Percentiles rank a stretch among this genome's conserved stretches.
Evolutionary conservation across 306 rosid species (phyloP).

Genomic region (Quercus alba): DNA sequence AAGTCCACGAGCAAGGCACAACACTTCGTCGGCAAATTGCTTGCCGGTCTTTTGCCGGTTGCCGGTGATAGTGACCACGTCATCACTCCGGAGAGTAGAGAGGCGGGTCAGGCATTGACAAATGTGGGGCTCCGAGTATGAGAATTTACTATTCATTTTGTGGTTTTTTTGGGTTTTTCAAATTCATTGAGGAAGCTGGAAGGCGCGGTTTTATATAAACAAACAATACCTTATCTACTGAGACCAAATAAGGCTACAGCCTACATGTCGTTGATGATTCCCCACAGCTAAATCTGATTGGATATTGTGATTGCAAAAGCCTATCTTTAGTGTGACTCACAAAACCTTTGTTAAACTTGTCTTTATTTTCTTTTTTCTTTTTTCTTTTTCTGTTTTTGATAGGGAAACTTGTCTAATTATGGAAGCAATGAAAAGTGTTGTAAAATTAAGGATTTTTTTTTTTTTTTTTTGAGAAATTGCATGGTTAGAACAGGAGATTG

Average conservation of each 20-base stretch:
- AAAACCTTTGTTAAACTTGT: too few species aligned
- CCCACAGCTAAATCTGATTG: background rate
- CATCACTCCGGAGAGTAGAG: constrained; percentile 31
- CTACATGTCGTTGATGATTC: too few species aligned
- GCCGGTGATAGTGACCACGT: constrained; percentile 42
- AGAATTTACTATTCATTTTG: constrained; percentile 31
- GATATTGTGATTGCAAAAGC: background rate
- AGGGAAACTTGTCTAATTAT: too few species aligned
- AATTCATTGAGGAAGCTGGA: background rate
- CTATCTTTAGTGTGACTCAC: too few species aligned
- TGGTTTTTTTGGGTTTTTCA: background rate
- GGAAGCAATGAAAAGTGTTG: too few species aligned
- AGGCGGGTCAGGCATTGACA: constrained; percentile 72
- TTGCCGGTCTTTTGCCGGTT: constrained; percentile 45
- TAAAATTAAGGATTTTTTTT: too few species aligned
- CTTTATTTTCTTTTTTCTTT: too few species aligned
- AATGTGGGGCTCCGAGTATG: constrained; percentile 49
- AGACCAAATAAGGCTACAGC: background rate
- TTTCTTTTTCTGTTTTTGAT: too few species aligned
- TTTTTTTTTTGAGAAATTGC: too few species aligned
- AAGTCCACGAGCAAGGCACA: constrained; percentile 55
- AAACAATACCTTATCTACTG: background rate
- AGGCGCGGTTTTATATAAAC: background rate
- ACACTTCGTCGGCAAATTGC: constrained; percentile 54
- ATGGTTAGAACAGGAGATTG: too few species aligned